Conservation (phyloP, 441 rosid species). For the Jatropha podagrica region DNA sequence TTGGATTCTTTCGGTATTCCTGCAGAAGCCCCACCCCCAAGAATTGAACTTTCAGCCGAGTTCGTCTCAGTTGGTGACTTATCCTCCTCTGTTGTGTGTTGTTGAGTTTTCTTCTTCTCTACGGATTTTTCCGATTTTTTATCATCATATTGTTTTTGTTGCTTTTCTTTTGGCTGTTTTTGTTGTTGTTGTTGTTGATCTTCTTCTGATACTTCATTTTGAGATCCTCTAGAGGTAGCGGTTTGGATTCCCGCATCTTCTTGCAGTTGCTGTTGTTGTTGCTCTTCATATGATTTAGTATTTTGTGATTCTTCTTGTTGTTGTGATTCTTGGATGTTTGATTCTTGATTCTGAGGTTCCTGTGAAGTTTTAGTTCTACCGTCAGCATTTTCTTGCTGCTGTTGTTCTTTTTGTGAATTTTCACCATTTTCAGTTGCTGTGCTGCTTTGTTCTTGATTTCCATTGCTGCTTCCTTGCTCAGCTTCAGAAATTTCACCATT, state of each 20-base stretch:
- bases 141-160: constrained; percentile 20
- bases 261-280: constrained; percentile 40
- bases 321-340: background rate
- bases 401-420: constrained; percentile 18
- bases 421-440: constrained; percentile 14
- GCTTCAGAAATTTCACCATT: constrained; percentile 15
- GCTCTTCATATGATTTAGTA: constrained; percentile 34
- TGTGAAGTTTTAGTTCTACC: background rate
- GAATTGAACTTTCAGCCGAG: constrained; percentile 27
- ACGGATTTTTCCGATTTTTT: constrained; percentile 4
- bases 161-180: constrained; percentile 26
- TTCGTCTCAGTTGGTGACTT: constrained; percentile 15
- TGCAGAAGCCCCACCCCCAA: constrained; percentile 26
- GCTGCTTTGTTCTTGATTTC: constrained; percentile 8
- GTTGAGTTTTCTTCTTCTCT: background rate
- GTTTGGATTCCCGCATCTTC: constrained; percentile 44
- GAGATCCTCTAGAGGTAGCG: constrained; percentile 29
- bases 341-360: constrained; percentile 5
- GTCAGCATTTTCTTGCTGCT: constrained; percentile 22
- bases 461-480: background rate
- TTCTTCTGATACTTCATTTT: constrained; percentile 30
- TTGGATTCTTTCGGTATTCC: constrained; percentile 80
- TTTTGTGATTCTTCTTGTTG: constrained; percentile 16
- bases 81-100: constrained; percentile 23
- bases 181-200: constrained; percentile 36